Base-by-base conservation (phyloP, 1,284 basidiomycete species). In the Marasmius oreades region DNA sequence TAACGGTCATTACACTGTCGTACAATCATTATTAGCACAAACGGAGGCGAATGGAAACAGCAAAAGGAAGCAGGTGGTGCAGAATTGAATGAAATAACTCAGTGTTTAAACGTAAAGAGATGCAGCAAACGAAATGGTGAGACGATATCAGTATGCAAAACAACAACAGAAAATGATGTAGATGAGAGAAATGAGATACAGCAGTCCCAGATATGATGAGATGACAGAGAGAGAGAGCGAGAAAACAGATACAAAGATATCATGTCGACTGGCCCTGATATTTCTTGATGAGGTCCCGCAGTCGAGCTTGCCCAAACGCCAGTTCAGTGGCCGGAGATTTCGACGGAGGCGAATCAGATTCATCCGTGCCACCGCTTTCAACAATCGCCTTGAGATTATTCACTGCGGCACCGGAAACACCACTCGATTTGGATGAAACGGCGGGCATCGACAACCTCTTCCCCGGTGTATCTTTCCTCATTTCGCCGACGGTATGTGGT, bases 231-330 rank as follows among this genome's bases (percentile, higher is more conserved):
- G 4, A 5, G 5, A 10, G 20, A 34, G 24, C 39, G 16, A 45
- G 39, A 46, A 42, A 42, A 42, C 14, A 39, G 44, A n/a, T 20
- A 28, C 18, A 14, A 34, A 39, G 34, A 33, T 33, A 11, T 42
- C 34, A 52, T 50, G 43, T 51, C 26, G 47, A 7, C 46, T 46
- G 64, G 46, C 70, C 70, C 61, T 92, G 89, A 68, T 91, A 91
- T 66, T 87, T 88, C 77, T 83, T 86, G 67, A 92, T 92, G 60
- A 92, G 71, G 70, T 91, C 89, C 57, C 86, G 74, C 61, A 92
- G 70, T 57, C 85, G 75, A 16, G 87, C 86, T 67, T 90, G 85
- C 14, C 89, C 90, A 70, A 90, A 89, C 5, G 80, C 85, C 55
- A 86, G 68, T 34, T 87, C 82, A 8, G 66, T 61, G 65, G 65